These are phyloP conservation scores for Tripterygium wilfordii DNA, from an alignment of 177 flowering plant species.

Conservation along the genomic window DNA sequence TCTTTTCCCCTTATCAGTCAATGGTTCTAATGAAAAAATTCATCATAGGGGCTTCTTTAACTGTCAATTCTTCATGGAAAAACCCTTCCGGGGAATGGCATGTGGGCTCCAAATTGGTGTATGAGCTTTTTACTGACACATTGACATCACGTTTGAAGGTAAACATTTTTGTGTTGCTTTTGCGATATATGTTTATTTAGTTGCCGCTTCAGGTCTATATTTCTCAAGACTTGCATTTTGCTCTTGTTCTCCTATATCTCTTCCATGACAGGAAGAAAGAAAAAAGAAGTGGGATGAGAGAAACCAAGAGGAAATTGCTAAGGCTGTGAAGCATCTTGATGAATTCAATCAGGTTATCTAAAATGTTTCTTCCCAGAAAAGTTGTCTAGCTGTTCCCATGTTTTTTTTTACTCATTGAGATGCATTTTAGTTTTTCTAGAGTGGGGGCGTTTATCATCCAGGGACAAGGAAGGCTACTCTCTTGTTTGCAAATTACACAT, in stretches of 20 bases:
- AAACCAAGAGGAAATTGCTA: constrained; percentile 83
- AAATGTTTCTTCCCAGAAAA: not conserved
- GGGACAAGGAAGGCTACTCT: too few species aligned
- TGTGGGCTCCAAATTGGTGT: constrained; percentile 80
- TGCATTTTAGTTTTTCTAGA: too few species aligned
- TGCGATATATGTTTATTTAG: not conserved
- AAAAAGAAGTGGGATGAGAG: constrained; percentile 93
- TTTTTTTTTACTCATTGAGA: too few species aligned
- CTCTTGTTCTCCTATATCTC: not conserved
- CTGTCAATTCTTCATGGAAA: constrained; percentile 74
- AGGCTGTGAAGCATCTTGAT: constrained; percentile 70
- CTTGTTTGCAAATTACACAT: too few species aligned
- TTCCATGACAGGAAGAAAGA: constrained; percentile 62
- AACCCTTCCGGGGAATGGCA: constrained; percentile 97
- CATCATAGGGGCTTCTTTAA: constrained; percentile 51
- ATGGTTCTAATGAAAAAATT: not conserved
- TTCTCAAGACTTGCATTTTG: not conserved
- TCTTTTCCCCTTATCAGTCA: not conserved
- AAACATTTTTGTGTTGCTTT: not conserved
- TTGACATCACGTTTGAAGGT: constrained; percentile 92
- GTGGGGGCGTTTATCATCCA: too few species aligned
- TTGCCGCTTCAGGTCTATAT: too few species aligned
- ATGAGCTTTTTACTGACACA: constrained; percentile 76
- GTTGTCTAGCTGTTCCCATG: too few species aligned
- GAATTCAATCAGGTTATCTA: constrained; percentile 78